Base-by-base conservation (phyloP, 257 asterid species). In the Solanum pimpinellifolium region DNA sequence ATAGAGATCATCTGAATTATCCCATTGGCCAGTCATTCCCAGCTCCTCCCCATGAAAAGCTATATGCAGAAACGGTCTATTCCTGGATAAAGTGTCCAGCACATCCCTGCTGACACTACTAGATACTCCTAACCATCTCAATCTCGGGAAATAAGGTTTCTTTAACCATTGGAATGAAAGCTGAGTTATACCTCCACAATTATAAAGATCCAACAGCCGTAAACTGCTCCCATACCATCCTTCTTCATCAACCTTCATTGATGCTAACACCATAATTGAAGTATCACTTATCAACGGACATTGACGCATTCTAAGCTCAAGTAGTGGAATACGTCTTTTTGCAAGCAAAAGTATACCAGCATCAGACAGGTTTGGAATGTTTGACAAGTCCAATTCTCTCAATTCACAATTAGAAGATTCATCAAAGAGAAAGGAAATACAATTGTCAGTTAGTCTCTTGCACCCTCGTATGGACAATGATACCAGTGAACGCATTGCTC, bases 201-300 rank as follows among this genome's bases (percentile, higher is more conserved):
- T 94, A 89, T 92, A 96, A 27, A 97, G 86, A 91, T 97, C 99
- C 93, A 97, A 89, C 89, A 96, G 80, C 86, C 89, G 89, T 86
- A 97, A 91, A 77, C 92, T 93, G 88, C 98, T 95, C 6, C 99
- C 98, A 11, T 91, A 90, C 96, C 96, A 93, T 49, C 91, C 90
- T 7, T 87, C 89, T 86, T 92, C 96, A 11, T 93, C 94, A 23
- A 95, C 88, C 90, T 91, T 92, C 98, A 95, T 95, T 2, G 99
- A 96, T 33, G 98, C 99, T 84, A 97, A 83, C 29, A 96, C 97
- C 90, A 94, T 94, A 21, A 97, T 92, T 31, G 99, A 93, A 56
- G 94, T 92, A 86, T 97, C 98, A 4, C 99, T 97, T 46, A 97
- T 93, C 31, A 93, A 92, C 29, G 98, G 99, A 77, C 99, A 97